A percentile compares a stretch with the other conserved stretches of the same genome.
Conservation (phyloP, 2,329 filamentous ascomycete species). For the Scopulariopsis brevicaulis region DNA sequence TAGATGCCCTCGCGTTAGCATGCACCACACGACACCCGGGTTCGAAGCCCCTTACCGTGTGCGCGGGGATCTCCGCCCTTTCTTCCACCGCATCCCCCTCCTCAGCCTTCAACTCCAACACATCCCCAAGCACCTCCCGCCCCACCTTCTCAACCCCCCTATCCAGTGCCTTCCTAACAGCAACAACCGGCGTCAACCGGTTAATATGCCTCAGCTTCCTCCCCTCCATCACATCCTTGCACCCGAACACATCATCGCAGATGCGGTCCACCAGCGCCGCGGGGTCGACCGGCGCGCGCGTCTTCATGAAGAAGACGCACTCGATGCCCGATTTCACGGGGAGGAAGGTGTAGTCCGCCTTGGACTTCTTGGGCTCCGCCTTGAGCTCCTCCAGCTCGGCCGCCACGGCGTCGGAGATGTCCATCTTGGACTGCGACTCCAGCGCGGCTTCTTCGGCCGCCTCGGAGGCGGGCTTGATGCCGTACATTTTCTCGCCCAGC, state of each 20-base stretch:
- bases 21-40: not conserved
- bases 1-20: constrained; percentile 20
- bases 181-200: constrained; percentile 38
- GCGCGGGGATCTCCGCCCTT: constrained; percentile 11
- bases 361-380: constrained; percentile 24
- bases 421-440: constrained; percentile 27
- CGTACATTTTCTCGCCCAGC: constrained; percentile 55
- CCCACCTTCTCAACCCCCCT: constrained; percentile 57
- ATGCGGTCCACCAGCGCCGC: constrained; percentile 40
- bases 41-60: constrained; percentile 26
- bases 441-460: constrained; percentile 18
- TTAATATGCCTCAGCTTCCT: constrained; percentile 48
- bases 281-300: constrained; percentile 41
- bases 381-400: constrained; percentile 59
- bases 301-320: constrained; percentile 53
- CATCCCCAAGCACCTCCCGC: constrained; percentile 45
- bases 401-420: constrained; percentile 63
- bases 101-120: constrained; percentile 40
- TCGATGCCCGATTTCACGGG: constrained; percentile 44
- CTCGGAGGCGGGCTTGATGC: constrained; percentile 26
- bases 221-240: constrained; percentile 22
- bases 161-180: constrained; percentile 54
- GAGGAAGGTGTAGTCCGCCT: constrained; percentile 31
- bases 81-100: constrained; percentile 3
- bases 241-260: constrained; percentile 38